Evolutionary conservation across 805 yeast genomes (phyloP).

Genomic region (Starmerella bacillaris): DNA sequence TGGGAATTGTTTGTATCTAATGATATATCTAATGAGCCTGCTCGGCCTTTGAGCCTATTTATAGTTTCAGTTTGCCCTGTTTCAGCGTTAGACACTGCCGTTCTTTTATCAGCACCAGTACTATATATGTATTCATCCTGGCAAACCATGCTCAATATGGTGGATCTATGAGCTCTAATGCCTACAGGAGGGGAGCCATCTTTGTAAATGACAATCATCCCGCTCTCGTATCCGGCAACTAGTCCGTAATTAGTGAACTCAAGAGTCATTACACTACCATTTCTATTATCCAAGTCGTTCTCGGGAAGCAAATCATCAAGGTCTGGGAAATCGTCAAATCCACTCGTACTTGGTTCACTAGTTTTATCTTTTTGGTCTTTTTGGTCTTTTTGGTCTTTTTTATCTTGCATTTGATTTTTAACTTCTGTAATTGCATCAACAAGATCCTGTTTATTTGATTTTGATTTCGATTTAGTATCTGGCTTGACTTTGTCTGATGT

Average conservation of each 20-base stretch:
- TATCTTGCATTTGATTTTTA: conserved; percentile 6
- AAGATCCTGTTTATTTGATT: too few species aligned
- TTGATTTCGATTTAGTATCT: background rate
- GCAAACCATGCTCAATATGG: conserved; percentile 18
- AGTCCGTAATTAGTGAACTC: conserved; percentile 24
- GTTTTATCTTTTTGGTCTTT: too few species aligned
- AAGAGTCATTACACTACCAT: conserved; percentile 53
- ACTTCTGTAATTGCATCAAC: background rate
- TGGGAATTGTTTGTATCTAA: background rate
- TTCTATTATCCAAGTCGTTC: background rate
- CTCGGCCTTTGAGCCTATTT: conserved; percentile 10
- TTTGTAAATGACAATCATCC: conserved; percentile 30
- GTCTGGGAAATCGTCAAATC: too few species aligned
- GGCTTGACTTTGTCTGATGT: background rate
- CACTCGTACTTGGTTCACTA: too few species aligned
- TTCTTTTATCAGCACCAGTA: conserved; percentile 21
- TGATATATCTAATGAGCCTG: background rate
- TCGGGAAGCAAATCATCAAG: too few species aligned
- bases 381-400: too few species aligned
- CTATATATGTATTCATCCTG: conserved; percentile 19
- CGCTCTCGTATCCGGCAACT: conserved; percentile 56
- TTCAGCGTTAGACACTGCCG: conserved; percentile 13
- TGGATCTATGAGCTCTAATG: conserved; percentile 19
- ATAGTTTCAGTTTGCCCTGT: background rate
- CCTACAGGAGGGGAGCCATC: conserved; percentile 3